Base-by-base conservation (phyloP, 768 basidiomycete genomes). In the Suillus variegatus region DNA sequence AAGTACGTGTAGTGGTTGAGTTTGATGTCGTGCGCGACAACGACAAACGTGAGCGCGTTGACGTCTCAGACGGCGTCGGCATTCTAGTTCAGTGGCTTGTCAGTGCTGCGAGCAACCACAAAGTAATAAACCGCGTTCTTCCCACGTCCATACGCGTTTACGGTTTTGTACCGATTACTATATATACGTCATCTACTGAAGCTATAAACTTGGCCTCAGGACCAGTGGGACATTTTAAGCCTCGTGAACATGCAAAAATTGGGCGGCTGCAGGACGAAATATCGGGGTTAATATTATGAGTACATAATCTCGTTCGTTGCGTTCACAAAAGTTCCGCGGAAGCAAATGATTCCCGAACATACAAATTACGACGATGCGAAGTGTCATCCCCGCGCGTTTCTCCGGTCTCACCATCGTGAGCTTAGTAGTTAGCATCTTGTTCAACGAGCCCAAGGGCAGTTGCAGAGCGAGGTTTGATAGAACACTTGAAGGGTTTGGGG, bases 1-100 rank as follows among this genome's bases (percentile, higher is more conserved):
- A 83, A 60, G 84, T 83, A 63, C 82, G 78, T 46, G 67, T 40
- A 28, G 32, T 35, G n/a, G 32, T 55, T 3, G 32, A 55, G 18
- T 55, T 66, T 64, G 25, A 75, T 44, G 77, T 77, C 18, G 82
- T 79, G 13, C 84, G 79, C 55, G 86, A 78, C 25, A 86, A 73
- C 7, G 74, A 77, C 46, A 63, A 40, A 35, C 75, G 71, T 38
- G 72, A 66, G 47, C 86, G 86, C 63, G 83, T 79, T 46, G 86
- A 86, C 18, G 85, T 73, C 67, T 87, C 86, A 52, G 88, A 88
- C 16, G 84, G 84, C 1, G 76, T 68, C 47, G 72, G 75, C 70
- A 76, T 76, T 55, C 54, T 55, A 20, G 20, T 55, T n/a, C 20
- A 36, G 35, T 55, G 54, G 35, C 32, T 36, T 36, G 32, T 36